phyloP scores from a whole-genome alignment of 345 rosid genomes.

The Brassica cretica region DNA sequence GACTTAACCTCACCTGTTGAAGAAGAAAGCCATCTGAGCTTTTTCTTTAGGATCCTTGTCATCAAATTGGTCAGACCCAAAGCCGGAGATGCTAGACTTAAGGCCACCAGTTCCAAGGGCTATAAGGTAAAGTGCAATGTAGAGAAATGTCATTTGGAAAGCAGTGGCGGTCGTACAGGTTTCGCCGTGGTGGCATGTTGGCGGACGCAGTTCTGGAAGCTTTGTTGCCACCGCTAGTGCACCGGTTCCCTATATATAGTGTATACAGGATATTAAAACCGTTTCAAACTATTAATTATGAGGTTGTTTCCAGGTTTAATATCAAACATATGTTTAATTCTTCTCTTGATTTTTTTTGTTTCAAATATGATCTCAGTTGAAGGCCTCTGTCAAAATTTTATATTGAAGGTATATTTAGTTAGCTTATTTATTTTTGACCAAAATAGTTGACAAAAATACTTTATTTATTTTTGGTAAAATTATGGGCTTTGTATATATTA shows the following conservation, averaged over 20 bases:
- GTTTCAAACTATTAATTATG: constrained; percentile 23
- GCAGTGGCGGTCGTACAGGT: constrained; percentile 56
- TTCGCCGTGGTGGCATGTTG: constrained; percentile 50
- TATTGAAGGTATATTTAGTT: neutral
- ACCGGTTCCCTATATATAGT: constrained; percentile 62
- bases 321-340: neutral
- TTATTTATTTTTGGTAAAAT: no score
- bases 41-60: constrained; percentile 57
- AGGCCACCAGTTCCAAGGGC: constrained; percentile 76
- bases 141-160: constrained; percentile 72
- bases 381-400: neutral
- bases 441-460: no score
- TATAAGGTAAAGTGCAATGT: constrained; percentile 51
- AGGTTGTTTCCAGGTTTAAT: neutral
- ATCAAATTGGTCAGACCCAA: constrained; percentile 72
- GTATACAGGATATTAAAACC: neutral
- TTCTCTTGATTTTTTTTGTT: neutral
- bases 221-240: constrained; percentile 58
- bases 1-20: constrained; percentile 44
- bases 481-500: no score
- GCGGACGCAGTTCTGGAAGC: constrained; percentile 67
- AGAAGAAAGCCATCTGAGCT: constrained; percentile 60
- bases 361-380: neutral
- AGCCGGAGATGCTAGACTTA: constrained; percentile 73
- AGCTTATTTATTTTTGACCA: no score